These are phyloP conservation scores for Caryopteris hybrid DNA, from an alignment of 305 asterid species.

Conservation along the genomic window DNA sequence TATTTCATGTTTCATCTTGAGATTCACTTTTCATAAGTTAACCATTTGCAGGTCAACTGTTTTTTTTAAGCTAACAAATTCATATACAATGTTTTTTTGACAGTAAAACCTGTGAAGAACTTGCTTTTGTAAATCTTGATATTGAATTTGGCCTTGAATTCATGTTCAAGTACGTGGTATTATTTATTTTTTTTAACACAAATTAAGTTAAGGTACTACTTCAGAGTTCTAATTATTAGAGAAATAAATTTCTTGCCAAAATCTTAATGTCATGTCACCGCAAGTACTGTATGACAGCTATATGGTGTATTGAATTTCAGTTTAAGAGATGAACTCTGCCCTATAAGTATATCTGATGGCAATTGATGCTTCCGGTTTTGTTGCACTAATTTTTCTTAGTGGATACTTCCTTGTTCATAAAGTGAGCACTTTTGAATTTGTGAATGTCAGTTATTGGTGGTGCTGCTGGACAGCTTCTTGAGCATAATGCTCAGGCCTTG, in stretches of 20 bases:
- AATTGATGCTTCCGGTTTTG: constrained; percentile 11
- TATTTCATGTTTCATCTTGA: neutral
- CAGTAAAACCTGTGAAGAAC: constrained; percentile 4
- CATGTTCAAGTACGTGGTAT: neutral
- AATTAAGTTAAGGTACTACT: neutral
- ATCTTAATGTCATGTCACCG: neutral
- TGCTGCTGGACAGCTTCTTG: constrained; percentile 69
- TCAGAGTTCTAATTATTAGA: neutral
- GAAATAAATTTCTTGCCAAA: neutral
- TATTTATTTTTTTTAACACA: neutral
- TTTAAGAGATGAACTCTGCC: neutral
- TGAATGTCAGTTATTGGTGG: constrained; percentile 78
- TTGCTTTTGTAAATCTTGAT: neutral
- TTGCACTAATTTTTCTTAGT: neutral
- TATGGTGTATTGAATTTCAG: neutral
- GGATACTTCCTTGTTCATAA: neutral
- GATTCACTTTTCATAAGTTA: neutral
- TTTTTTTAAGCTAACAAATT: neutral
- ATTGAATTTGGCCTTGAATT: neutral
- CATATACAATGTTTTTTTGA: constrained; percentile 1
- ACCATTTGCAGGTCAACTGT: neutral
- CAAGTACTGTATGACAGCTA: neutral
- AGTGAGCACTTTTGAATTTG: constrained; percentile 15
- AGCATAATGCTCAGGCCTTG: constrained; percentile 73
- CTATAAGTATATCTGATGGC: neutral